These are phyloP conservation scores for Cucurbitaria berberidis DNA, from an alignment of 2,329 filamentous ascomycete genomes.

Conservation along the genomic window DNA sequence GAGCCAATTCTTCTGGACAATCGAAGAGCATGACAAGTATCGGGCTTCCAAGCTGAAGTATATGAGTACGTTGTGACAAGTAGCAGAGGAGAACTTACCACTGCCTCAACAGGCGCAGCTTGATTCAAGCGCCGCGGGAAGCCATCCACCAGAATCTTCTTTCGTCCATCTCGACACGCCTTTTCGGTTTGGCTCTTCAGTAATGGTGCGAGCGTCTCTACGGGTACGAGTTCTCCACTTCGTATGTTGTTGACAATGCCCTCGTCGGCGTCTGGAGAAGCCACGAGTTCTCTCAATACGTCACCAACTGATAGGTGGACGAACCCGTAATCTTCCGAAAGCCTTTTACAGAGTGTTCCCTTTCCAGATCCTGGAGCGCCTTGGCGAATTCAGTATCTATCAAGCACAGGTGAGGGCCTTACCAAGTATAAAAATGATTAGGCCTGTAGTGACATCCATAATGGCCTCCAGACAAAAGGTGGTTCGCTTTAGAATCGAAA, in stretches of 20 bases:
- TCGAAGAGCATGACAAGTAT: constrained; percentile 7
- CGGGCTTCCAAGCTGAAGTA: neutral
- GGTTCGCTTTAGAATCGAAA: too few relatives aligned
- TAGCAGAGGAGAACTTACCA: too few relatives aligned
- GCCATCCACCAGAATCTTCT: constrained; percentile 4
- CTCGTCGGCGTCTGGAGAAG: neutral
- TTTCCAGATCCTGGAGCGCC: constrained; percentile 44
- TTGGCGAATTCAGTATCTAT: constrained; percentile 8
- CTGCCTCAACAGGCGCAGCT: constrained; percentile 4
- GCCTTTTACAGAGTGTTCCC: constrained; percentile 38
- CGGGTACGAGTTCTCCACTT: constrained; percentile 1
- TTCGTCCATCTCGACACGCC: neutral
- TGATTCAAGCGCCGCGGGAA: constrained; percentile 7
- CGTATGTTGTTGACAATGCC: neutral
- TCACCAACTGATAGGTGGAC: constrained; percentile 40
- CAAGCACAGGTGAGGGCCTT: neutral
- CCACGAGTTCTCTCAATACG: constrained; percentile 2
- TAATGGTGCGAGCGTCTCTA: neutral
- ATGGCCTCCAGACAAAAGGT: neutral
- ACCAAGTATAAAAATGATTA: constrained; percentile 15
- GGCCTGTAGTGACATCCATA: neutral
- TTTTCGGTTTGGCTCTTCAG: neutral
- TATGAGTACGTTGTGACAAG: too few relatives aligned
- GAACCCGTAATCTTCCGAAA: constrained; percentile 21
- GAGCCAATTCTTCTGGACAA: constrained; percentile 3